These are phyloP conservation scores for Ascodesmis nigricans DNA, from an alignment of 495 filamentous ascomycete genomes.

Conservation along the genomic window DNA sequence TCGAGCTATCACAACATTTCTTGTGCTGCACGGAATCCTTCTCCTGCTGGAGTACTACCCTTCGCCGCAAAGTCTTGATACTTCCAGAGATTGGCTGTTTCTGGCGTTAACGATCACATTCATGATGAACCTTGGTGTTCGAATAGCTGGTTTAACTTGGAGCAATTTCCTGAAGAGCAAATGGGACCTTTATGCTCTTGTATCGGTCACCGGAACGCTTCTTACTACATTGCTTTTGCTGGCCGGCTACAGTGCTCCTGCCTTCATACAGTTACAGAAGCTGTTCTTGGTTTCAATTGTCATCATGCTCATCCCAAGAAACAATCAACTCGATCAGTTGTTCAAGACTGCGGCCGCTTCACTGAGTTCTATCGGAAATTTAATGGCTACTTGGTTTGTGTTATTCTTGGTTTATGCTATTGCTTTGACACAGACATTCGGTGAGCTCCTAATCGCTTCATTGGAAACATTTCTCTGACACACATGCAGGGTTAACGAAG, in stretches of 20 bases:
- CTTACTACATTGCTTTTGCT: conserved; percentile 51
- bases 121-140: conserved; percentile 61
- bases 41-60: conserved; percentile 72
- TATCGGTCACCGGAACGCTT: conserved; percentile 68
- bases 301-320: conserved; percentile 80
- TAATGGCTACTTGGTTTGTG: conserved; percentile 91
- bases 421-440: conserved; percentile 88
- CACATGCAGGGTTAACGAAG: conserved; percentile 38
- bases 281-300: conserved; percentile 80
- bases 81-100: conserved; percentile 48
- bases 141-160: conserved; percentile 79
- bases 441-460: conserved; percentile 19
- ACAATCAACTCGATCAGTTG: conserved; percentile 92
- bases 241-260: conserved; percentile 30
- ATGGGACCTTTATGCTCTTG: conserved; percentile 80
- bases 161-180: conserved; percentile 76
- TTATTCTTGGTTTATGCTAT: conserved; percentile 93
- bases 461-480: background rate
- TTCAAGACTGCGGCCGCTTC: conserved; percentile 97
- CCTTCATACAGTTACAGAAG: conserved; percentile 66
- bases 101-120: conserved; percentile 69
- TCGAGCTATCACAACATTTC: conserved; percentile 46
- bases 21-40: conserved; percentile 64
- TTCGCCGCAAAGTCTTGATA: conserved; percentile 42
- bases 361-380: conserved; percentile 71